Percentiles rank a stretch among this genome's conserved stretches.
These are phyloP conservation scores for Lablab purpureus DNA, from an alignment of 306 rosid genomes.

Conservation along the genomic window DNA sequence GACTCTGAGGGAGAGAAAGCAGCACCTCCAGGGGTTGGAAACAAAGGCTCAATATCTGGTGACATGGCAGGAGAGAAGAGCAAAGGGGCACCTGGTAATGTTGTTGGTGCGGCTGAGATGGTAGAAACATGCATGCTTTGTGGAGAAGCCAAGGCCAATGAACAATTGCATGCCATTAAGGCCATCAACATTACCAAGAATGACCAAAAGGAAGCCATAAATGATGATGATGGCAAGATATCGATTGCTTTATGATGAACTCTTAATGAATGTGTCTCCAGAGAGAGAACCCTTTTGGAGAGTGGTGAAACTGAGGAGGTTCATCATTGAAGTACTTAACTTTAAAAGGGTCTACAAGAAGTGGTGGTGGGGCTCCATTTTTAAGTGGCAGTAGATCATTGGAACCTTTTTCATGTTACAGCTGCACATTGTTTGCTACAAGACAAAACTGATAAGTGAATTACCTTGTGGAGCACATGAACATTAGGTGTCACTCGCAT, in stretches of 20 bases:
- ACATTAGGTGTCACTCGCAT: conserved; percentile 23
- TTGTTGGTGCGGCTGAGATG: conserved; percentile 60
- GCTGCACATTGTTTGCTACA: conserved; percentile 43
- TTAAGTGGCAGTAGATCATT: conserved; percentile 46
- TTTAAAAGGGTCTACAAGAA: conserved; percentile 47
- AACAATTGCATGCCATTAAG: conserved; percentile 38
- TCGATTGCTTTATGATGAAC: conserved; percentile 46
- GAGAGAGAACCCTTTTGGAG: conserved; percentile 42
- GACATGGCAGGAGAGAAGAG: conserved; percentile 48
- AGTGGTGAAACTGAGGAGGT: conserved; percentile 39
- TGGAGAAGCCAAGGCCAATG: conserved; percentile 39
- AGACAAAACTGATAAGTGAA: conserved; percentile 54
- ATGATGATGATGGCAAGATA: conserved; percentile 40
- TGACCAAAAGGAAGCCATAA: conserved; percentile 60
- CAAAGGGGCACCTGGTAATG: conserved; percentile 46
- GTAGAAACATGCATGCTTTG: conserved; percentile 46
- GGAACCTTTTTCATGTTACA: conserved; percentile 42
- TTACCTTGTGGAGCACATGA: conserved; percentile 52
- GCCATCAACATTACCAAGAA: conserved; percentile 42
- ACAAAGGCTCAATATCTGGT: conserved; percentile 59
- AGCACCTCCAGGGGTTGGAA: conserved; percentile 51
- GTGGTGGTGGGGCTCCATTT: conserved; percentile 54
- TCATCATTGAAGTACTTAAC: conserved; percentile 48
- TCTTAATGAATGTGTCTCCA: conserved; percentile 42
- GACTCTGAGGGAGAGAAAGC: conserved; percentile 56